A percentile compares a stretch with the other conserved stretches of the same genome.
phyloP scores from a whole-genome alignment of 2,329 filamentous ascomycete genomes.

The Trichophyton simii region DNA sequence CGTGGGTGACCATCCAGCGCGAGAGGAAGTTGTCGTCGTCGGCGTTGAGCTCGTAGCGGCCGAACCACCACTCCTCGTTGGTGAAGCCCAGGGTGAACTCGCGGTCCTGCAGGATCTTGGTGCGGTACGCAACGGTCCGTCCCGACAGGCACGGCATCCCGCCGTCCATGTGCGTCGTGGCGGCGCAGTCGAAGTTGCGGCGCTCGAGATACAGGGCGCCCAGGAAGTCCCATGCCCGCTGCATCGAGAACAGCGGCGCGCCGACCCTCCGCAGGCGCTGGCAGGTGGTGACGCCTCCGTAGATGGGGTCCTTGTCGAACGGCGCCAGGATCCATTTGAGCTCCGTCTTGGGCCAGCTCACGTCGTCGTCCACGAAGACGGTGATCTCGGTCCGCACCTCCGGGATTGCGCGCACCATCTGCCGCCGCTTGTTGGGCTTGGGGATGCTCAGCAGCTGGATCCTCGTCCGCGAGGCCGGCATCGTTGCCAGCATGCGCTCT shows the following conservation, averaged over 20 bases:
- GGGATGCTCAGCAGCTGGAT: conserved; percentile 63
- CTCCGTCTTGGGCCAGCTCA: conserved; percentile 77
- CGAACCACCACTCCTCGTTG: conserved; percentile 69
- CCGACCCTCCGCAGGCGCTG: conserved; percentile 67
- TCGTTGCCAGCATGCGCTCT: conserved; percentile 44
- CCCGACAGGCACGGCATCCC: conserved; percentile 96
- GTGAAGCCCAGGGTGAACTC: conserved; percentile 82
- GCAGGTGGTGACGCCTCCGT: conserved; percentile 85
- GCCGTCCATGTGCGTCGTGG: conserved; percentile 87
- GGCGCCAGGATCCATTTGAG: conserved; percentile 87
- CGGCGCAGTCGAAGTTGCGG: conserved; percentile 92
- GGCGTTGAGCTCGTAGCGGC: conserved; percentile 78
- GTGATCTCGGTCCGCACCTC: conserved; percentile 73
- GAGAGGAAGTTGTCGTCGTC: conserved; percentile 99
- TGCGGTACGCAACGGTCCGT: conserved; percentile 82
- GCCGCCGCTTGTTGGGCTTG: conserved; percentile 89
- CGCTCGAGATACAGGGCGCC: conserved; percentile 86
- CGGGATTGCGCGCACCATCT: conserved; percentile 83
- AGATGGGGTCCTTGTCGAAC: conserved; percentile 63
- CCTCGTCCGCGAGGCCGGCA: conserved; percentile 48
- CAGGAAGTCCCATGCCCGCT: conserved; percentile 71
- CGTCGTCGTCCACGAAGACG: conserved; percentile 90
- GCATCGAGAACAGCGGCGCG: conserved; percentile 42
- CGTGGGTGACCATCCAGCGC: conserved; percentile 82
- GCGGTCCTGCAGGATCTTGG: conserved; percentile 71